phyloP scores from a whole-genome alignment of 306 rosid genomes.

The Glycyrrhiza uralensis region DNA sequence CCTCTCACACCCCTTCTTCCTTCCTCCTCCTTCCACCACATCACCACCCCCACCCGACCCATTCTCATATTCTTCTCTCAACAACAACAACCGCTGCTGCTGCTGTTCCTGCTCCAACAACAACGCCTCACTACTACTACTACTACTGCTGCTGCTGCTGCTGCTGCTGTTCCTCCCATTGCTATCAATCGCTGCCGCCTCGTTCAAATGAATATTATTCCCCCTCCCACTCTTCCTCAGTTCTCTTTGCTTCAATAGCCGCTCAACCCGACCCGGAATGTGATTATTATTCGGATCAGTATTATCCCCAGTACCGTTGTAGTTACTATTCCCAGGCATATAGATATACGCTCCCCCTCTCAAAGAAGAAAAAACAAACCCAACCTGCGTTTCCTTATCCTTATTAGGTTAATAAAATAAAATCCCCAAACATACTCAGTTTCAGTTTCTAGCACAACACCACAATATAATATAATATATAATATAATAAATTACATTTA shows the following conservation, averaged over 20 bases:
- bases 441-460: too few relatives aligned
- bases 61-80: too few relatives aligned
- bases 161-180: too few relatives aligned
- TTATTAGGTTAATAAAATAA: neutral
- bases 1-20: slow-evolving; percentile 38
- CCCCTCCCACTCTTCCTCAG: slow-evolving; percentile 48
- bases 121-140: too few relatives aligned
- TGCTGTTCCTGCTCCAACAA: neutral
- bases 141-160: too few relatives aligned
- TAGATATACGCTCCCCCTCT: slow-evolving; percentile 44
- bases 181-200: too few relatives aligned
- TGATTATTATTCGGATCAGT: slow-evolving; percentile 16
- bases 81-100: too few relatives aligned
- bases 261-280: slow-evolving; percentile 52
- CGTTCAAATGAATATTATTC: too few relatives aligned
- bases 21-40: slow-evolving; percentile 33
- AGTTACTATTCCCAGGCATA: slow-evolving; percentile 83
- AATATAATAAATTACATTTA: too few relatives aligned
- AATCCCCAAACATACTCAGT: neutral
- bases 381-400: slow-evolving; percentile 42
- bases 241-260: slow-evolving; percentile 62
- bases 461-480: too few relatives aligned
- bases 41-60: neutral
- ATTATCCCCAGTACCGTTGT: too few relatives aligned
- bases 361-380: neutral